Evolutionary conservation across 768 basidiomycete species (phyloP), one percentile per base, ranked within the genome.

Genomic region (Auricularia sp.): DNA sequence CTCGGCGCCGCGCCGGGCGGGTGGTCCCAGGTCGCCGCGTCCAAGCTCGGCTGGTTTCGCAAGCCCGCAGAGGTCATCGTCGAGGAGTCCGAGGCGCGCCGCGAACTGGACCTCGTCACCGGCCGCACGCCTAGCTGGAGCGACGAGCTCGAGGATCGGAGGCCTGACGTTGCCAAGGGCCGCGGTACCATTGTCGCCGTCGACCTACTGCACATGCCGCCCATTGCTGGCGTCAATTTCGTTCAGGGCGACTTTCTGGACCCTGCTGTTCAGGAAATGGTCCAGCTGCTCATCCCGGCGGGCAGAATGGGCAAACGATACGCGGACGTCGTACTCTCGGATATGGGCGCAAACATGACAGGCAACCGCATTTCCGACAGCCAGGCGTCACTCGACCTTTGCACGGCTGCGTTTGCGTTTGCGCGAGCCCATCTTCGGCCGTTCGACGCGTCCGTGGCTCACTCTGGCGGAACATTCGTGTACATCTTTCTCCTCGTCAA

Each of bases 1-100:
- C 82, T 97, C 24, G 95, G 96, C 16, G 91, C 91, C 0, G 92
- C 94, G 0, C 96, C 95, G 0, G 94, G 94, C 0, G 93, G 93
- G 0, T 98, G 96, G 95, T 89, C 88, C 62, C 94, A 97, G 71
- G 94, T 94, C 11, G 86, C 85, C 14, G 82, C 85, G 0, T 79
- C 78, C 37, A 81, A 83, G 64, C 72, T 91, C n/a, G 85, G 86
- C 13, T 58, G 35, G 56, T 33, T 59, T 10, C 29, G 56, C 24
- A 59, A 59, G 56, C 56, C 56, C 56, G 24, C 29, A 29, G 16
- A 33, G 51, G 79, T 73, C n/a, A 79, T 76, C 7, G 79, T 78
- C 42, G 77, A 76, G 68, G 78, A 70, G n/a, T 69, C 69, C 8
- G 66, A 64, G 8, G 3, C 11, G 33, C 51, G 18, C 35, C n/a